Evolutionary conservation across 768 basidiomycete genomes (phyloP).

Genomic region (Agaricus blazei): DNA sequence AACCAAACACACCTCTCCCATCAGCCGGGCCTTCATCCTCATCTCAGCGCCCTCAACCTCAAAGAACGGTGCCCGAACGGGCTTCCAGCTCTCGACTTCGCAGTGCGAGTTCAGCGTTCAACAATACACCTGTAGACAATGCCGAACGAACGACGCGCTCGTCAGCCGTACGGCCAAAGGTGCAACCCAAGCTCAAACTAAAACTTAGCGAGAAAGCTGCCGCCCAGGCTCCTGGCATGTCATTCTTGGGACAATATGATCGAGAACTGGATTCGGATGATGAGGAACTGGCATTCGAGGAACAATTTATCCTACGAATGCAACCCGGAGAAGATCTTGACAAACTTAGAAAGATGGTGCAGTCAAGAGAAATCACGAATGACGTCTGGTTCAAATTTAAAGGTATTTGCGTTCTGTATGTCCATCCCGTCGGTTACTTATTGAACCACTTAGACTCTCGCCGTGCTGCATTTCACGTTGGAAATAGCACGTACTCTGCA

Average conservation of each 20-base stretch:
- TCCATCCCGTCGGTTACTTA: neutral
- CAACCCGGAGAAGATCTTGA: conserved; percentile 82
- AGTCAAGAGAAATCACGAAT: conserved; percentile 67
- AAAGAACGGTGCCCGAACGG: conserved; percentile 16
- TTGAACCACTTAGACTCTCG: conserved; percentile 64
- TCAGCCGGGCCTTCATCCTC: conserved; percentile 11
- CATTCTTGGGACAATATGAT: conserved; percentile 88
- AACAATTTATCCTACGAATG: conserved; percentile 92
- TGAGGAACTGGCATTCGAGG: conserved; percentile 92
- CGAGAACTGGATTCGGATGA: conserved; percentile 94
- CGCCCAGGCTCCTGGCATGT: conserved; percentile 78
- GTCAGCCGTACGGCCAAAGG: conserved; percentile 39
- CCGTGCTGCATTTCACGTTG: conserved; percentile 84
- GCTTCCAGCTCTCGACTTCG: conserved; percentile 28
- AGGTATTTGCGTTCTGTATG: conserved; percentile 41
- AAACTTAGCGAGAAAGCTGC: conserved; percentile 83
- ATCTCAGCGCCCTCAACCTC: conserved; percentile 4
- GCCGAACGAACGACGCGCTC: conserved; percentile 57
- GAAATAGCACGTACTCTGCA: conserved; percentile 73
- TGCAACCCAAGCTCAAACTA: conserved; percentile 78
- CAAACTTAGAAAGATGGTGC: conserved; percentile 75
- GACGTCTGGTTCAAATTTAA: conserved; percentile 99
- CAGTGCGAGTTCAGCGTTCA: conserved; percentile 23
- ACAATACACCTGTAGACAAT: conserved; percentile 21
- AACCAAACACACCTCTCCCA: conserved; percentile 29